Base-by-base conservation (phyloP, 805 yeast species). In the Lipomyces orientalis region DNA sequence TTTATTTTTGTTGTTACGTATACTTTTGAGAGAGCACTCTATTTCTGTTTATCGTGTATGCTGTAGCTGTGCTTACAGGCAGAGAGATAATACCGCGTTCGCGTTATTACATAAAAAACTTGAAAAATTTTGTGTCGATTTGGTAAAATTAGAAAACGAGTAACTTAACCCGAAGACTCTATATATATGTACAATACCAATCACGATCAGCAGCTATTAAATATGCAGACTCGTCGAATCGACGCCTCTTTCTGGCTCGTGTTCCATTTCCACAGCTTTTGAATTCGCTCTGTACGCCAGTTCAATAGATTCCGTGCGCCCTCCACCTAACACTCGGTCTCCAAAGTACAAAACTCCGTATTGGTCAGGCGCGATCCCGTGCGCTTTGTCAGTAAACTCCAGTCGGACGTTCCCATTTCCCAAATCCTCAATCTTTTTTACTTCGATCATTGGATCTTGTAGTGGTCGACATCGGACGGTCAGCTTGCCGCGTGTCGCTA, bases 311-410 rank as follows among this genome's bases (percentile, higher is more conserved):
- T 43, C 49, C 19, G 49, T 43, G 49, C 54, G 58, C 4, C 90
- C 90, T 22, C 86, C 81, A 0, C 97, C 98, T 10, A 93, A 74
- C 0, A 94, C 88, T 63, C 86, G 79, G 58, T 87, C 88, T 1
- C 84, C 85, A 54, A 84, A 79, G 76, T 93, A 95, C 5, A 94
- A 75, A 0, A 90, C 97, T 19, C 92, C 79, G 71, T 86, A 88
- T 76, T 94, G 99, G 0, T 98, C 99, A 0, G 93, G 91, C 0
- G 97, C 93, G 75, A 95, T 86, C 0, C 97, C 97, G 60, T 92
- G 79, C 43, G 85, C 85, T 37, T 80, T 77, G 0, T 81, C 78
- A 0, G 70, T 66, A 37, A 93, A 80, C 29, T 72, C 71, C 7
- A 91, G 76, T 1, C 67, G 64, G 1, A 83, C 71, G 14, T 64